Conservation (phyloP, 768 basidiomycete species). For the Calocybe gangraenosa region DNA sequence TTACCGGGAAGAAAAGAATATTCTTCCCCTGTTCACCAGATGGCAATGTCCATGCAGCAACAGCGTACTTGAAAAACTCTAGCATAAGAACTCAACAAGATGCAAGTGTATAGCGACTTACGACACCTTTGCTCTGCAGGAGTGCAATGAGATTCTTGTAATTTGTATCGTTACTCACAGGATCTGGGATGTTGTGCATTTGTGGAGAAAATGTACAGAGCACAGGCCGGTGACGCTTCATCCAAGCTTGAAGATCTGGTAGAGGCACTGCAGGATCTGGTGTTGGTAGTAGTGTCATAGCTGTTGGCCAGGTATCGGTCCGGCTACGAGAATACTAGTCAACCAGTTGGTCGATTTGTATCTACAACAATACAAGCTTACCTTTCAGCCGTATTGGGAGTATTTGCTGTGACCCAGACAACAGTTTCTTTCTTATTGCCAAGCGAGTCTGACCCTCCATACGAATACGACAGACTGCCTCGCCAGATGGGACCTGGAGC, state of each 20-base stretch:
- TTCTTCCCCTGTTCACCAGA: slow-evolving; percentile 29
- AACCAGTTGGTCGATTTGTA: not conserved
- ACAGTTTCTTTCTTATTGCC: slow-evolving; percentile 39
- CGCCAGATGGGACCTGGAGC: slow-evolving; percentile 35
- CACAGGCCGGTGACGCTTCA: slow-evolving; percentile 34
- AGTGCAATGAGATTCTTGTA: slow-evolving; percentile 38
- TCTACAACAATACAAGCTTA: slow-evolving; percentile 17
- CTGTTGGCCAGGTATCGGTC: slow-evolving; percentile 49
- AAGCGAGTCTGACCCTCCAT: slow-evolving; percentile 32
- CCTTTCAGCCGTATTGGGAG: slow-evolving; percentile 26
- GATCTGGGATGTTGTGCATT: slow-evolving; percentile 25
- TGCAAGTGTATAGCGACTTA: slow-evolving; percentile 24
- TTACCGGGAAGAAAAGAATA: slow-evolving; percentile 34
- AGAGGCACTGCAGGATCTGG: slow-evolving; percentile 35
- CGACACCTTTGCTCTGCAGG: slow-evolving; percentile 39
- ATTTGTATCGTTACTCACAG: slow-evolving; percentile 36
- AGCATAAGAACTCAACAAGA: not conserved
- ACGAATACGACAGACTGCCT: slow-evolving; percentile 43
- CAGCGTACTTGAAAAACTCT: slow-evolving; percentile 32
- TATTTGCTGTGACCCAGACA: slow-evolving; percentile 32
- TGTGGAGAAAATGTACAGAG: slow-evolving; percentile 38
- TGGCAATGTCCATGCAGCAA: slow-evolving; percentile 32
- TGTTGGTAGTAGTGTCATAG: slow-evolving; percentile 36
- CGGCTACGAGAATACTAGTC: slow-evolving; percentile 30
- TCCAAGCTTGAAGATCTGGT: slow-evolving; percentile 43